Conservation (phyloP, 2,329 filamentous ascomycete species). For the Tolypocladium ophioglossoides region DNA sequence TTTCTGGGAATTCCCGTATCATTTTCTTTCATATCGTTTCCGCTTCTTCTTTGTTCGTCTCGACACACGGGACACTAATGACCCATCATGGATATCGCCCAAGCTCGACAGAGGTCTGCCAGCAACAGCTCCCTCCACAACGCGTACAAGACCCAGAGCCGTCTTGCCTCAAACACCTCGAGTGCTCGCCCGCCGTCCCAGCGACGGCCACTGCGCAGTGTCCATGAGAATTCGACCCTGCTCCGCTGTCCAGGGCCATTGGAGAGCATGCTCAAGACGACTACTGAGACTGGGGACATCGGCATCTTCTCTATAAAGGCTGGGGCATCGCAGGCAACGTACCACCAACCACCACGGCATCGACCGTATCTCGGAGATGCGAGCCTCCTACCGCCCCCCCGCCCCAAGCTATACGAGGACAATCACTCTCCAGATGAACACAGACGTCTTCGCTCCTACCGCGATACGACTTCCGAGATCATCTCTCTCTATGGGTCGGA, state of each 20-base stretch:
- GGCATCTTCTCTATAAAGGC: slow-evolving; percentile 45
- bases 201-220: slow-evolving; percentile 29
- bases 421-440: slow-evolving; percentile 27
- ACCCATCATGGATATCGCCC: slow-evolving; percentile 18
- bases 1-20: not conserved
- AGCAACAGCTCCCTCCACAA: slow-evolving; percentile 29
- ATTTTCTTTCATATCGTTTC: slow-evolving; percentile 2
- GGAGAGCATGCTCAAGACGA: slow-evolving; percentile 56
- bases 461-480: slow-evolving; percentile 43
- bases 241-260: slow-evolving; percentile 41
- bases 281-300: slow-evolving; percentile 56
- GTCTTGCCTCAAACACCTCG: slow-evolving; percentile 5
- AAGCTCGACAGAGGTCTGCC: slow-evolving; percentile 20
- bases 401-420: slow-evolving; percentile 20
- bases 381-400: slow-evolving; percentile 12
- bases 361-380: slow-evolving; percentile 19
- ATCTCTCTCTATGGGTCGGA: slow-evolving; percentile 44
- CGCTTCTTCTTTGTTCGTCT: slow-evolving; percentile 1
- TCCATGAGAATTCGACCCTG: slow-evolving; percentile 31
- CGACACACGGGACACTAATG: not conserved
- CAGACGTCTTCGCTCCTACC: slow-evolving; percentile 34
- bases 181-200: slow-evolving; percentile 14
- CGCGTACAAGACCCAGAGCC: slow-evolving; percentile 17
- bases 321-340: slow-evolving; percentile 17
- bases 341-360: slow-evolving; percentile 16